A percentile compares a stretch with the other conserved stretches of the same genome.
Evolutionary conservation across 441 rosid genomes (phyloP).

Genomic region (Gossypium trilobum): DNA sequence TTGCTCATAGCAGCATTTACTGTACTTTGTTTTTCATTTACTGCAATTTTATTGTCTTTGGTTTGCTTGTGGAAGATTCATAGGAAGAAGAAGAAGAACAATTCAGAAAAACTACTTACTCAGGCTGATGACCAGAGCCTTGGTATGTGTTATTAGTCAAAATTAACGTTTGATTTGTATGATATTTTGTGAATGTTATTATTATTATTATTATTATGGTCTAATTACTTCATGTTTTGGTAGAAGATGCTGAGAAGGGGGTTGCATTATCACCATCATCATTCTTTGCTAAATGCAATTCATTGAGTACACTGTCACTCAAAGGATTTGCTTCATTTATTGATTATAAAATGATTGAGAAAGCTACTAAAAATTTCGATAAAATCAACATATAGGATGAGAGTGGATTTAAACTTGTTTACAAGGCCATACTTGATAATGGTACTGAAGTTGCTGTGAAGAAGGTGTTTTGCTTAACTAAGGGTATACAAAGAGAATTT

Average conservation of each 20-base stretch:
- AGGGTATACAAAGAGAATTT: constrained; percentile 53
- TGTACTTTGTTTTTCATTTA: background rate
- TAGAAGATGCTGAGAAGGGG: background rate
- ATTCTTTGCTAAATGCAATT: background rate
- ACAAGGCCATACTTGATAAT: constrained; percentile 53
- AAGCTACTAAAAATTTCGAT: constrained; percentile 48
- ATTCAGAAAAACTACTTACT: background rate
- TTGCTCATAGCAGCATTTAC: background rate
- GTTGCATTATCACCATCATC: background rate
- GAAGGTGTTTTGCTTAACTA: constrained; percentile 53
- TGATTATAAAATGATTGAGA: constrained; percentile 54
- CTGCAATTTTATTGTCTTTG: background rate
- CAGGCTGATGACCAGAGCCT: background rate
- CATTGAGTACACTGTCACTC: background rate
- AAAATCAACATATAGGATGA: constrained; percentile 59
- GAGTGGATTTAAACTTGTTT: constrained; percentile 77
- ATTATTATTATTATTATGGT: background rate
- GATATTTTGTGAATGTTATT: background rate
- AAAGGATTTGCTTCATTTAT: constrained; percentile 29
- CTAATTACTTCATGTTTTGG: background rate
- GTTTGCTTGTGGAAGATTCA: background rate
- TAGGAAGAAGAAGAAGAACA: background rate
- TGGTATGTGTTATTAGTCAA: background rate
- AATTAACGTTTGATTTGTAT: background rate
- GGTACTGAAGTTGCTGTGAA: constrained; percentile 55